Base-by-base conservation (phyloP, 306 rosid species). In the Vachellia pachyceras region DNA sequence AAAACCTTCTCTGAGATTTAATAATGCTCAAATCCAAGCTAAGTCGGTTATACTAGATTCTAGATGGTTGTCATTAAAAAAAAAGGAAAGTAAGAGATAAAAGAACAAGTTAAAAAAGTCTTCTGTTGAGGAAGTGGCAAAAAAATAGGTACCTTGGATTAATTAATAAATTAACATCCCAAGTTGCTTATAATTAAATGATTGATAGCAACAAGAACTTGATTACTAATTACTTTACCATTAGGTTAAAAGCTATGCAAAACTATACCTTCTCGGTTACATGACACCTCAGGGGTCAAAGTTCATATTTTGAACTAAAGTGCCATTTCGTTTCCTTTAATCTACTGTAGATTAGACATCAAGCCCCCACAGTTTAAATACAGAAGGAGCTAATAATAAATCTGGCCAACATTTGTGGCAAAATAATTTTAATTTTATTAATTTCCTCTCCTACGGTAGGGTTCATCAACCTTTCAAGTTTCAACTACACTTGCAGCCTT, bases 401-500 rank as follows among this genome's bases (percentile, higher is more conserved):
- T 61, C n/a, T 35, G 23, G 3, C 44, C 69, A 36, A 64, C 44
- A 29, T 29, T 29, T 29, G 5, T 29, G 68, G 37, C 36, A 12
- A 61, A 61, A 23, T 1, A 61, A 61, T 61, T 29, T 61, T 5
- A 61, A 29, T 13, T 40, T n/a, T 61, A 39, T 5, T 40, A 29
- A 50, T 77, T 50, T 40, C 54, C 47, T 11, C 25, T n/a, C 50
- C 10, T 40, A 37, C 11, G 73, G 33, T 40, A 41, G 75, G 75
- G 52, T 52, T 45, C 22, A 13, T 42, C 41, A 39, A 72, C 50
- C 47, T 10, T 40, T 69, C 25, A 64, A 44, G 7, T 29, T 29
- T 49, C 5, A 18, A 49, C 49, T 54, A 37, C 45, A 3, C 20
- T 54, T 70, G 40, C 66, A 72, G 18, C 72, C 67, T 68, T 77